These are phyloP conservation scores for Oryza officinalis DNA, from an alignment of 176 grass and related monocot genomes.

Conservation along the genomic window DNA sequence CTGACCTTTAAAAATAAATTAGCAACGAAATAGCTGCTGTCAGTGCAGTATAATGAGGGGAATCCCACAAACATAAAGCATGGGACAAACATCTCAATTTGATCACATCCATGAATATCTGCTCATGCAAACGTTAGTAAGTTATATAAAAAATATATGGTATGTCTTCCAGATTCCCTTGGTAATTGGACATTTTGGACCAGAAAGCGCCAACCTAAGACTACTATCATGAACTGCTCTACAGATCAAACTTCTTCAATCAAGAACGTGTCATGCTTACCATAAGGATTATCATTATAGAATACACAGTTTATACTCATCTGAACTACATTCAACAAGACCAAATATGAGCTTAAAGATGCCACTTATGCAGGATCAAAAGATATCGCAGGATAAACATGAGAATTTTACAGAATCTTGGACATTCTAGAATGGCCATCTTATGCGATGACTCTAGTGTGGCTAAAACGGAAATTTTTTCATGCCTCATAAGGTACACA, in stretches of 20 bases:
- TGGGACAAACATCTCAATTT: conserved; percentile 6
- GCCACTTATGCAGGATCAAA: not conserved
- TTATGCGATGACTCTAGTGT: not conserved
- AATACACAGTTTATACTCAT: conserved; percentile 22
- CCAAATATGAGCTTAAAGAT: not conserved
- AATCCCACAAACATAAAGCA: not conserved
- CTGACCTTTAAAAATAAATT: not conserved
- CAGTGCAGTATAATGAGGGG: not conserved
- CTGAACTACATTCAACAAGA: conserved; percentile 7
- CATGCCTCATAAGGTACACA: not conserved
- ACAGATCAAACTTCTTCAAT: not conserved
- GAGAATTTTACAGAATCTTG: conserved; percentile 5
- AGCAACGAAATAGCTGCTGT: not conserved
- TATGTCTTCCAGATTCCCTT: not conserved
- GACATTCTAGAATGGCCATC: not conserved
- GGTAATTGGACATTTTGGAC: not conserved
- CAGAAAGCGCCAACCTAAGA: not conserved
- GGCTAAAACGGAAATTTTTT: not conserved
- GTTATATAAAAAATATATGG: not conserved
- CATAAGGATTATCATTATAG: not conserved
- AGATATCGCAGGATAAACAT: not conserved
- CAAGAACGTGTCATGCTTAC: not conserved
- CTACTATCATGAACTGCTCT: conserved; percentile 5
- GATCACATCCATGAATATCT: not conserved
- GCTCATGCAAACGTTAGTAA: not conserved